Base-by-base conservation (phyloP, 768 basidiomycete species). In the Mycena epipterygia region DNA sequence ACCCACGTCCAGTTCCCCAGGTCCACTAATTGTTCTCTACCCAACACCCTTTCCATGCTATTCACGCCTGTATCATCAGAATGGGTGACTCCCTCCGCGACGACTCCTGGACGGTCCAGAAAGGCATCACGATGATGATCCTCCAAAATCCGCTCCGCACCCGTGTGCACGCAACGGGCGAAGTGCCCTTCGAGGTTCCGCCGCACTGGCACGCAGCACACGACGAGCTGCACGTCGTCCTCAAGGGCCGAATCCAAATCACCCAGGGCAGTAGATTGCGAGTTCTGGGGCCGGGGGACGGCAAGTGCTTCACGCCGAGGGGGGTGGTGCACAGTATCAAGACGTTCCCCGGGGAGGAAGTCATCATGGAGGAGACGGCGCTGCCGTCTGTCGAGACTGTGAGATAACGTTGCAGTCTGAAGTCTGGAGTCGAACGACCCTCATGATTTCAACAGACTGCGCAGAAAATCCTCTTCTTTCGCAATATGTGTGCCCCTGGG, bases 391-490 rank as follows among this genome's bases (percentile, higher is more conserved):
- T 2, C 11, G 65, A 67, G 27, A 27, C 30, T 21, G 65, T 58
- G 32, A 17, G 42, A 48, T 37, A 11, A 16, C 27, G 23, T 46
- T 64, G 17, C 62, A 30, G 3, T n/a, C n/a, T 64, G 9, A 19
- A 16, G 23, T 25, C 16, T 12, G 3, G 8, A 8, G 14, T 49
- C 25, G 30, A 53, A 14, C 12, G 49, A 59, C 44, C 8, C 7
- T 37, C 1, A 16, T 42, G 41, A 42, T 27, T 44, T 25, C 29
- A 6, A 21, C 27, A 67, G 65, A 67, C 44, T 23, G 56, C 35
- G n/a, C 65, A 67, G 46, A 67, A 67, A 16, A 57, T 29, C 21
- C 19, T 51, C 5, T 67, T 67, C 37, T 67, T 67, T 56, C 65
- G 65, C 19, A 58, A 59, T 29, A 14, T 67, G 48, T 32, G 14